Evolutionary conservation across 2,329 filamentous ascomycete genomes (phyloP), one percentile per base, ranked within the genome.

Genomic region (Fusarium irregulare): DNA sequence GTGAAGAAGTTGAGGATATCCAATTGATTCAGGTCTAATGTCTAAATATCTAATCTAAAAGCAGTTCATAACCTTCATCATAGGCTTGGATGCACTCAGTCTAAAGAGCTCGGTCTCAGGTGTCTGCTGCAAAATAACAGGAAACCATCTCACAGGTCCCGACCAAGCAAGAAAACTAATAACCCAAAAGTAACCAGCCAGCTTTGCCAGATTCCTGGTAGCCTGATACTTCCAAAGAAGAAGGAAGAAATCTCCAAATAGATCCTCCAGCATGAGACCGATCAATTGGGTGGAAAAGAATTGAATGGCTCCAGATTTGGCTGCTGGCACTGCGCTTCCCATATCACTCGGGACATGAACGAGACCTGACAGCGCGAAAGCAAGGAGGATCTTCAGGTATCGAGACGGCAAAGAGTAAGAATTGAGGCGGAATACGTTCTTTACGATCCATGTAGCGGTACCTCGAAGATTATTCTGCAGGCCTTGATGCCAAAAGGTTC

Each of bases 401-500:
- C 57, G 42, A 2, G 69, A 71, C 0, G 60, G 37, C 3, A 63
- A 21, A 1, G 68, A 68, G 32, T 62, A 51, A 7, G 69, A 68
- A 50, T 23, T 72, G 16, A 72, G 53, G 11, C 53, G 41, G 4
- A 72, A 54, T 3, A 72, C 30, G 23, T 72, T 72, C 3, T 32
- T 61, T 12, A 61, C 65, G 9, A 72, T 72, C 70, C 70, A 72
- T 9, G 70, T 62, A 27, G 70, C 65, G 4, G 68, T 70, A 23
- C 54, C 70, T 0, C 69, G 56, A 1, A 72, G 62, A 28, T 72
- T 72, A 2, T 72, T 72, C 27, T 72, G 68, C 4, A 72, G 42
- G 2, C 70, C 70, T 44, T 72, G 70, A 7, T 72, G 70, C 70
- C 70, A 72, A 49, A 72, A 72, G 6, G 66, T 72, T 2, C 70